A percentile compares a stretch with the other conserved stretches of the same genome.
These are phyloP conservation scores for Herpotrichia juniperi DNA, from an alignment of 2,329 filamentous ascomycete species.

Conservation along the genomic window DNA sequence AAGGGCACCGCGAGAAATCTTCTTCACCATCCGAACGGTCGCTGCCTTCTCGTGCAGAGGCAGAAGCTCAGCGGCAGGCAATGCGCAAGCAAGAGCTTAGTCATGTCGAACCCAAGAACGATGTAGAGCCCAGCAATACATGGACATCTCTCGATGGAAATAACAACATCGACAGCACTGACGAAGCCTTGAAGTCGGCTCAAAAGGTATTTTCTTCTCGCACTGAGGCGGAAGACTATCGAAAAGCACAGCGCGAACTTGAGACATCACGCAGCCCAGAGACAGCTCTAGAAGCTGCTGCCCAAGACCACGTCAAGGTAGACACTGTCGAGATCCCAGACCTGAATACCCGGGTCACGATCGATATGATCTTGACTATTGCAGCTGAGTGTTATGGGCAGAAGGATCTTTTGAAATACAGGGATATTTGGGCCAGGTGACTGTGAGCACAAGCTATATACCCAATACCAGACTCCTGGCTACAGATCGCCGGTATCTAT, in stretches of 20 bases:
- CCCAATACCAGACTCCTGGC: neutral
- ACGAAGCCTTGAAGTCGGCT: neutral
- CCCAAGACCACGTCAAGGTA: neutral
- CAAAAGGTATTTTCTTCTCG: conserved; percentile 5
- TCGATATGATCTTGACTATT: conserved; percentile 91
- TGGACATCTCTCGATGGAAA: neutral
- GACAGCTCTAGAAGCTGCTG: conserved; percentile 14
- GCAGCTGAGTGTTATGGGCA: conserved; percentile 91
- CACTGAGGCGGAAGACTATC: conserved; percentile 9
- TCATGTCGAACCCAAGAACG: neutral
- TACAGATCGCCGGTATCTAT: neutral
- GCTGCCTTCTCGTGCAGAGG: conserved; percentile 20
- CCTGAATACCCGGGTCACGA: conserved; percentile 64
- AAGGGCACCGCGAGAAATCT: neutral
- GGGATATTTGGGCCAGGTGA: conserved; percentile 57
- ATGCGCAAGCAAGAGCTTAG: neutral
- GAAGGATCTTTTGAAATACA: conserved; percentile 78
- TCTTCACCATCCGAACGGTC: neutral
- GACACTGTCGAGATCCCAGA: conserved; percentile 48
- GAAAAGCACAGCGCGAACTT: neutral
- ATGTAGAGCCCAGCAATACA: neutral
- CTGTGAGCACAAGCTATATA: neutral
- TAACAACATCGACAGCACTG: neutral
- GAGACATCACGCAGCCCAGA: conserved; percentile 5
- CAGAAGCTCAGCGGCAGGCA: conserved; percentile 17